phyloP scores from a whole-genome alignment of 345 rosid species.

The Salix caprea region DNA sequence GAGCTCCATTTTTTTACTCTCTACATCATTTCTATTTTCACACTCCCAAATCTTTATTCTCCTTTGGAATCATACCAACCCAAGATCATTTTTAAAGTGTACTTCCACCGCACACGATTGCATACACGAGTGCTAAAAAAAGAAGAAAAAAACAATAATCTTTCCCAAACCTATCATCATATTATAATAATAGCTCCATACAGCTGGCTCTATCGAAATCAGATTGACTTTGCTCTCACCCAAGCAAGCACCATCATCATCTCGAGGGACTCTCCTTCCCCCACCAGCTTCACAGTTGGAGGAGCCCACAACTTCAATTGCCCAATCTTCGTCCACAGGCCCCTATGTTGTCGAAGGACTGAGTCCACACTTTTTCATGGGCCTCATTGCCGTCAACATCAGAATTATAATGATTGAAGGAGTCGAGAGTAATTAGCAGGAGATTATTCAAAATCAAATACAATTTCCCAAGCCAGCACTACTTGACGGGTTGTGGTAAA shows the following conservation, averaged over 20 bases:
- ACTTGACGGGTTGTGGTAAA: too few species aligned
- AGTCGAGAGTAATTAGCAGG: not conserved
- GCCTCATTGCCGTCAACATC: not conserved
- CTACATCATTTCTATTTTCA: not conserved
- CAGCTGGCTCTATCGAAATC: constrained; percentile 30
- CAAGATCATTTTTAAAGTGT: not conserved
- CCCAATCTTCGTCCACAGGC: constrained; percentile 4
- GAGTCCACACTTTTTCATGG: not conserved
- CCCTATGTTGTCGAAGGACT: not conserved
- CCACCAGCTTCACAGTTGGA: constrained; percentile 12
- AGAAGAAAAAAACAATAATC: not conserved
- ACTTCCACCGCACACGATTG: not conserved
- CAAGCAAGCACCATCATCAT: constrained; percentile 20
- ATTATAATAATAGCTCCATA: constrained; percentile 1
- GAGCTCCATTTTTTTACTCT: not conserved
- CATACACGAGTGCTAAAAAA: not conserved
- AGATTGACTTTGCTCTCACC: constrained; percentile 21
- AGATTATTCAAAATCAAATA: not conserved
- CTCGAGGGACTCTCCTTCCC: constrained; percentile 12
- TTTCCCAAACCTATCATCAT: not conserved
- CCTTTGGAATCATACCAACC: not conserved
- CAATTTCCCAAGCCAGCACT: not conserved
- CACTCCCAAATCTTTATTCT: not conserved
- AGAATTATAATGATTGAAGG: not conserved
- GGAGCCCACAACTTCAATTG: constrained; percentile 15